A percentile compares a stretch with the other conserved stretches of the same genome.
Evolutionary conservation across 2,329 filamentous ascomycete genomes (phyloP).

Genomic region (Exophiala oligosperma): DNA sequence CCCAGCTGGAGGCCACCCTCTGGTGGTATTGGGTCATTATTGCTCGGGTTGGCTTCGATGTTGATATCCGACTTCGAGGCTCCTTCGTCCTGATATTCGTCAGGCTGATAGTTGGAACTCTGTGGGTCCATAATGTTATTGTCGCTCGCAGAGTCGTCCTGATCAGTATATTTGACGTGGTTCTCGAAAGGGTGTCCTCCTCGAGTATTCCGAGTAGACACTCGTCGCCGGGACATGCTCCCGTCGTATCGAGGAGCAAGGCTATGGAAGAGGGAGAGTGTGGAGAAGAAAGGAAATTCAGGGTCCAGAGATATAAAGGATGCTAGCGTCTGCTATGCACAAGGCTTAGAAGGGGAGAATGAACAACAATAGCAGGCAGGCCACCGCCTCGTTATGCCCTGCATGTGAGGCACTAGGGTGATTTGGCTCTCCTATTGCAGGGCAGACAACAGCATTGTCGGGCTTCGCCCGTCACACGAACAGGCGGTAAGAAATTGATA

Average conservation of each 20-base stretch:
- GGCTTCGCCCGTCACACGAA: slow-evolving; percentile 21
- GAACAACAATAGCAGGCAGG: slow-evolving; percentile 2
- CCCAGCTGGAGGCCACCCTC: slow-evolving; percentile 19
- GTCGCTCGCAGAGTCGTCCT: background rate
- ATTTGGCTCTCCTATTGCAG: slow-evolving; percentile 13
- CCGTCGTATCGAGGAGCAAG: slow-evolving; percentile 9
- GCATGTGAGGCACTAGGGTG: slow-evolving; percentile 16
- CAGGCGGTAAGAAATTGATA: slow-evolving; percentile 17
- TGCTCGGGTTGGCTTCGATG: slow-evolving; percentile 11
- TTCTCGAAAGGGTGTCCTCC: slow-evolving; percentile 5
- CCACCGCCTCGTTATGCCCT: slow-evolving; percentile 7
- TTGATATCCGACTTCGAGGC: slow-evolving; percentile 7
- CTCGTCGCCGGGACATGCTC: slow-evolving; percentile 13
- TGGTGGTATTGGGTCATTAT: slow-evolving; percentile 14
- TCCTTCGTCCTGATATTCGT: slow-evolving; percentile 4
- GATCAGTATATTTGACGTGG: slow-evolving; percentile 6
- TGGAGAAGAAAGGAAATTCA: slow-evolving; percentile 16
- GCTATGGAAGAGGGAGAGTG: slow-evolving; percentile 11
- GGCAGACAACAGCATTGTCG: slow-evolving; percentile 3
- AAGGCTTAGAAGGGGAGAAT: slow-evolving; percentile 13
- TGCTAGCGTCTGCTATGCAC: slow-evolving; percentile 5
- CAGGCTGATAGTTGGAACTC: background rate
- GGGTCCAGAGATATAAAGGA: slow-evolving; percentile 15
- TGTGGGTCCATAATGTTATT: slow-evolving; percentile 3
- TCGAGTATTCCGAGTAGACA: slow-evolving; percentile 14